These are phyloP conservation scores for Anthoceros angustus DNA, from an alignment of 225 moss, liverwort and hornwort genomes.

Conservation along the genomic window DNA sequence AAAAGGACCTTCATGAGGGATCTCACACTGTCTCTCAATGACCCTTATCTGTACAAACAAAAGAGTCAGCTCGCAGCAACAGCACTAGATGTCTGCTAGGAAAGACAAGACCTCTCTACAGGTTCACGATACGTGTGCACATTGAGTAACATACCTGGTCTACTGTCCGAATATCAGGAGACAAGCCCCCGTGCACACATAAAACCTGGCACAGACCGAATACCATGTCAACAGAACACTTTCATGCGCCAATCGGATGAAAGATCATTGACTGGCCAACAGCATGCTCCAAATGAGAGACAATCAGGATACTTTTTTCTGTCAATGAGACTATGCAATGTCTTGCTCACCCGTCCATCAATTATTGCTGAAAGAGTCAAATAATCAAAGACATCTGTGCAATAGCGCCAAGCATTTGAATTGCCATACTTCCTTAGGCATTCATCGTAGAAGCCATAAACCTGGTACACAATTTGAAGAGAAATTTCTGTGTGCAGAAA, in stretches of 20 bases:
- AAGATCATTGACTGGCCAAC: neutral
- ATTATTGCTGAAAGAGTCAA: slow-evolving; percentile 96
- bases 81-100: neutral
- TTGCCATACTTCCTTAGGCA: slow-evolving; percentile 99
- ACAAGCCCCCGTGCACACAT: slow-evolving; percentile 97
- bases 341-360: slow-evolving; percentile 66
- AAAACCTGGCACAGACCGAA: slow-evolving; percentile 39
- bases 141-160: slow-evolving; percentile 50
- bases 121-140: neutral
- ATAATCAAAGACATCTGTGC: slow-evolving; percentile 99
- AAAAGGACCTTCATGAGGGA: slow-evolving; percentile 95
- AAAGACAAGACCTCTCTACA: neutral
- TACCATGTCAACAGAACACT: neutral
- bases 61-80: neutral
- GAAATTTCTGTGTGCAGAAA: neutral
- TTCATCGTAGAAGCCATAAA: slow-evolving; percentile 99
- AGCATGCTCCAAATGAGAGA: neutral
- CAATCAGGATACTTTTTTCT: too few species aligned
- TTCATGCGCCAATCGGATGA: neutral
- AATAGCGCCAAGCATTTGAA: slow-evolving; percentile 98
- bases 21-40: slow-evolving; percentile 97
- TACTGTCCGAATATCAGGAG: slow-evolving; percentile 94
- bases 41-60: slow-evolving; percentile 70
- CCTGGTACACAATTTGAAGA: slow-evolving; percentile 22
- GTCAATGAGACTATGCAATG: too few species aligned